A percentile compares a stretch with the other conserved stretches of the same genome.
Conservation (phyloP, 2,329 filamentous ascomycete genomes). For the Cladosporium sp. region DNA sequence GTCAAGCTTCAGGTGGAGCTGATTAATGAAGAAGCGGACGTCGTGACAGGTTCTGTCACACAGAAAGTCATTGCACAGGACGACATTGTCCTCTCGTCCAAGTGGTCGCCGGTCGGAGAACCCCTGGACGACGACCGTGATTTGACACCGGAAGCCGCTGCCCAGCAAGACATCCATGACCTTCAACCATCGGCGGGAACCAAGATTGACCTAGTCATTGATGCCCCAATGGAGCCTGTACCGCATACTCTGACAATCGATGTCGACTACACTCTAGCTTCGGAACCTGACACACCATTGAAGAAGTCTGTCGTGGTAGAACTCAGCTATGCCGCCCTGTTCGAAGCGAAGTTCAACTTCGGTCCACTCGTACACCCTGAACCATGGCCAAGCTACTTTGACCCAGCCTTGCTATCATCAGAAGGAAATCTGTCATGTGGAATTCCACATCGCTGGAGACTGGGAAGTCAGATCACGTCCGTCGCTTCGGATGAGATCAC, state of each 20-base stretch:
- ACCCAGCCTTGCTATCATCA: conserved; percentile 33
- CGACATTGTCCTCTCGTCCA: conserved; percentile 4
- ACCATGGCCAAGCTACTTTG: conserved; percentile 85
- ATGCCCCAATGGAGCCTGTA: conserved; percentile 42
- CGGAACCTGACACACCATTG: conserved; percentile 76
- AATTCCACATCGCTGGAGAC: conserved; percentile 74
- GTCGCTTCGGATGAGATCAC: conserved; percentile 64
- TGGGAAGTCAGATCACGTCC: conserved; percentile 68
- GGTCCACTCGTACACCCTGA: conserved; percentile 71
- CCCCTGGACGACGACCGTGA: background rate
- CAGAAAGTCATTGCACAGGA: conserved; percentile 25
- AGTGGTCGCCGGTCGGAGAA: background rate
- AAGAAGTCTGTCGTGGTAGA: conserved; percentile 67
- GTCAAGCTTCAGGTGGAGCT: conserved; percentile 67
- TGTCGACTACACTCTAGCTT: conserved; percentile 71
- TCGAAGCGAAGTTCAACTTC: conserved; percentile 89
- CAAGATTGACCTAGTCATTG: conserved; percentile 22
- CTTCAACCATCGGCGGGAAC: background rate
- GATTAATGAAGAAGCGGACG: conserved; percentile 77
- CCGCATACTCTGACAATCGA: conserved; percentile 68
- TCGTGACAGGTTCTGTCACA: conserved; percentile 62
- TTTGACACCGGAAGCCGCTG: background rate
- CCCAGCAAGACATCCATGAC: background rate
- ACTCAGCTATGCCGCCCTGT: conserved; percentile 64
- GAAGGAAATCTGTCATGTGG: conserved; percentile 48